Percentiles rank a stretch among this genome's conserved stretches.
phyloP scores from a whole-genome alignment of 805 yeast species.

The Spathaspora boniae region DNA sequence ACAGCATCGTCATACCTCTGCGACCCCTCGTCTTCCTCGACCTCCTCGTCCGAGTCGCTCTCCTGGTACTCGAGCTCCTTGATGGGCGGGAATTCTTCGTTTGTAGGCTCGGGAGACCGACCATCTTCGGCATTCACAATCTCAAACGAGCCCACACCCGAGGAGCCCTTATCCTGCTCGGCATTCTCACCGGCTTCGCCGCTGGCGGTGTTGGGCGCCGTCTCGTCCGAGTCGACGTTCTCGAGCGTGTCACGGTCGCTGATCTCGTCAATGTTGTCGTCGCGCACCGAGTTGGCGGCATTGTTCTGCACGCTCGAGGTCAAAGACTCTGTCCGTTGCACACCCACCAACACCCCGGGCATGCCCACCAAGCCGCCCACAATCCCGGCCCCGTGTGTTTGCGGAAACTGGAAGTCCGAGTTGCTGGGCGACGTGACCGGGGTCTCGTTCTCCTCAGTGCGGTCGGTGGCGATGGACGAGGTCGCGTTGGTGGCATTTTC shows the following conservation, averaged over 20 bases:
- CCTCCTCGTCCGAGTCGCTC: slow-evolving; percentile 42
- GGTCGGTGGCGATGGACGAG: slow-evolving; percentile 31
- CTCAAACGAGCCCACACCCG: slow-evolving; percentile 53
- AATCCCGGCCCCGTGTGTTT: slow-evolving; percentile 27
- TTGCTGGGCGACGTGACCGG: slow-evolving; percentile 47
- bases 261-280: slow-evolving; percentile 49
- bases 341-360: slow-evolving; percentile 43
- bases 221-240: slow-evolving; percentile 14
- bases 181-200: slow-evolving; percentile 13
- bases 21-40: slow-evolving; percentile 36
- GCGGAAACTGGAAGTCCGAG: slow-evolving; percentile 46
- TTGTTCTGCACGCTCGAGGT: slow-evolving; percentile 91
- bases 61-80: slow-evolving; percentile 53
- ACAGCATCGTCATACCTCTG: slow-evolving; percentile 36
- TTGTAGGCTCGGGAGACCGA: slow-evolving; percentile 7
- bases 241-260: slow-evolving; percentile 43
- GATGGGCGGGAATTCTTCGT: slow-evolving; percentile 52
- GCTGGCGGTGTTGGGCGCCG: slow-evolving; percentile 24
- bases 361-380: slow-evolving; percentile 41
- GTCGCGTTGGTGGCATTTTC: slow-evolving; percentile 25
- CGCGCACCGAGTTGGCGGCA: slow-evolving; percentile 87
- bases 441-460: slow-evolving; percentile 35
- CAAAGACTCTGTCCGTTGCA: slow-evolving; percentile 69
- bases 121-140: slow-evolving; percentile 52
- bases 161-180: slow-evolving; percentile 31